A percentile compares a stretch with the other conserved stretches of the same genome.
Evolutionary conservation across 352 stramenopile genomes (phyloP).

Genomic region (Phytophthora crassamura): DNA sequence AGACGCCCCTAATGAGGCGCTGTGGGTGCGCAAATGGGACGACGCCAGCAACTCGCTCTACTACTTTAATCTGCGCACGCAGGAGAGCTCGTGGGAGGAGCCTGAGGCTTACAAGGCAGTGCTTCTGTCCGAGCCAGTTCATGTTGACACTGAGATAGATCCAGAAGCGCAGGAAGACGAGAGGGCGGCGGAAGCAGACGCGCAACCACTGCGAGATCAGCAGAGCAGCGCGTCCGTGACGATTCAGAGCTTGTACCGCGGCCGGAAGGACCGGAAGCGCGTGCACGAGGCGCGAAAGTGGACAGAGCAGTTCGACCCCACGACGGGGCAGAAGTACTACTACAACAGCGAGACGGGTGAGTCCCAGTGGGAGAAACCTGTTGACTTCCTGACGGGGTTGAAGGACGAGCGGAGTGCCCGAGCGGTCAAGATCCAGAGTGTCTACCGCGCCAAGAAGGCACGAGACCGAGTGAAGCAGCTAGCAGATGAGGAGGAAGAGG

Average conservation of each 20-base stretch:
- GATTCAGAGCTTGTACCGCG: slow-evolving; percentile 48
- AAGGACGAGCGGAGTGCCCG: slow-evolving; percentile 43
- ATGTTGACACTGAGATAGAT: slow-evolving; percentile 10
- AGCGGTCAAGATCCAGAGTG: slow-evolving; percentile 65
- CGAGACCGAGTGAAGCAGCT: slow-evolving; percentile 44
- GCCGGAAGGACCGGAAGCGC: slow-evolving; percentile 31
- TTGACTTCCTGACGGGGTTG: slow-evolving; percentile 38
- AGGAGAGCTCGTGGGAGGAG: slow-evolving; percentile 42
- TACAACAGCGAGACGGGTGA: slow-evolving; percentile 51
- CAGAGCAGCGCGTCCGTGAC: slow-evolving; percentile 19
- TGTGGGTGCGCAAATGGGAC: slow-evolving; percentile 48
- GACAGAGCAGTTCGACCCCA: slow-evolving; percentile 59
- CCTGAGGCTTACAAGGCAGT: slow-evolving; percentile 33
- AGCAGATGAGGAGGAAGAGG: slow-evolving; percentile 34
- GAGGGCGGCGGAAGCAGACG: background rate
- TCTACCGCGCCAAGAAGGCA: slow-evolving; percentile 50
- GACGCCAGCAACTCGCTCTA: slow-evolving; percentile 31
- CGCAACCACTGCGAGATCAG: background rate
- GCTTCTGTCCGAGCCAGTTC: slow-evolving; percentile 26
- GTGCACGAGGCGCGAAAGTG: slow-evolving; percentile 40
- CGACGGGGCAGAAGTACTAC: slow-evolving; percentile 48
- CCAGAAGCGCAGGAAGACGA: background rate
- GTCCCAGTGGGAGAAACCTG: slow-evolving; percentile 54
- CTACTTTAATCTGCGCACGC: slow-evolving; percentile 45
- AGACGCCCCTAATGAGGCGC: slow-evolving; percentile 4